Evolutionary conservation across 768 basidiomycete species (phyloP).

Genomic region (Arthromyces matolae): DNA sequence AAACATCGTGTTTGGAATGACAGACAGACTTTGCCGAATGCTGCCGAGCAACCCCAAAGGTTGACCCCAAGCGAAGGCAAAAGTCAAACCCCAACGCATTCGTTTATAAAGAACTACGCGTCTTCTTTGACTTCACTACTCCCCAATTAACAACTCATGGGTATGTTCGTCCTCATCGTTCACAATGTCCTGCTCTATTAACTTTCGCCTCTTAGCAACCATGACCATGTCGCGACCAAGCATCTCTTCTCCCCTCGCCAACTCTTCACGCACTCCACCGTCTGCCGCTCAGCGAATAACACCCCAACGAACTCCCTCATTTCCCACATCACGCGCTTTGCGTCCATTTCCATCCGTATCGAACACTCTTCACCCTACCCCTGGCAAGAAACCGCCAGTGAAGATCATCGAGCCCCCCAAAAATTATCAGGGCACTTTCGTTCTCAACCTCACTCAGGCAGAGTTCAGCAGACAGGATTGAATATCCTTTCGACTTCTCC

Average conservation of each 20-base stretch:
- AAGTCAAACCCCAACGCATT: conserved; percentile 21
- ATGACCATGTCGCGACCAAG: conserved; percentile 48
- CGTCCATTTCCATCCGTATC: conserved; percentile 74
- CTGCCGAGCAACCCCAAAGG: conserved; percentile 20
- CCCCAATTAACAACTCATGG: no score
- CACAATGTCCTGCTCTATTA: conserved; percentile 33
- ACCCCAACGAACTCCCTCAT: conserved; percentile 47
- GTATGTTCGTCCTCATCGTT: no score
- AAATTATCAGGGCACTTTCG: conserved; percentile 64
- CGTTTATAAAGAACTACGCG: conserved; percentile 28
- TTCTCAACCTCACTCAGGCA: conserved; percentile 78
- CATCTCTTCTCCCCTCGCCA: conserved; percentile 64
- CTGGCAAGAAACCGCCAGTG: conserved; percentile 43
- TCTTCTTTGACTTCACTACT: neutral
- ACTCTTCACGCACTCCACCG: conserved; percentile 27
- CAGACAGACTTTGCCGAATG: conserved; percentile 14
- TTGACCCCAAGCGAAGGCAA: conserved; percentile 15
- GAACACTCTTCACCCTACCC: conserved; percentile 32
- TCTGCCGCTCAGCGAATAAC: conserved; percentile 28
- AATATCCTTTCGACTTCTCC: neutral
- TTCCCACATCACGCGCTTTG: conserved; percentile 70
- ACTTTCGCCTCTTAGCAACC: conserved; percentile 29
- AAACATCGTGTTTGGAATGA: no score
- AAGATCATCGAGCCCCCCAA: conserved; percentile 81
- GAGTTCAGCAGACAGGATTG: conserved; percentile 69